Percentiles rank a stretch among this genome's conserved stretches.
phyloP scores from a whole-genome alignment of 108 stramenopile species.

The Skeletonema potamos region DNA sequence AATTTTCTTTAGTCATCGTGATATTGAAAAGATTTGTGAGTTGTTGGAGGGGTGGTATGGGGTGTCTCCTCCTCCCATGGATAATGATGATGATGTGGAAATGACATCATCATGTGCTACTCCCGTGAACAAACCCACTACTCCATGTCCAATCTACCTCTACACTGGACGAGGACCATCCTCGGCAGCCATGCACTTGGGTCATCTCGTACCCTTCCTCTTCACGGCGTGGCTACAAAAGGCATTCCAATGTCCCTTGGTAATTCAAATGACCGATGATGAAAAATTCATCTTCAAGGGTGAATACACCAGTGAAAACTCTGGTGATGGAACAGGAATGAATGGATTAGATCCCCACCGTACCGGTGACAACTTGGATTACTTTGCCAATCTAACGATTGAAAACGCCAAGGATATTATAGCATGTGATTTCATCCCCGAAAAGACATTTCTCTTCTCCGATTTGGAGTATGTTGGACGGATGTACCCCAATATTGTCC shows the following conservation, averaged over 20 bases:
- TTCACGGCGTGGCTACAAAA: conserved; percentile 97
- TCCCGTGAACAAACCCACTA: conserved; percentile 22
- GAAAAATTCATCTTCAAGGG: conserved; percentile 99
- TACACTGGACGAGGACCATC: conserved; percentile 99
- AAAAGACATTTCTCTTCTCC: conserved; percentile 90
- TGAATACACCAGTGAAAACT: conserved; percentile 62
- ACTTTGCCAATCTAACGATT: conserved; percentile 87
- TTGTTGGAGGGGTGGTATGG: conserved; percentile 53
- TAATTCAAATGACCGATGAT: conserved; percentile 99
- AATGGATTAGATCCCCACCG: conserved; percentile 16
- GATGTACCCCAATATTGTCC: conserved; percentile 97
- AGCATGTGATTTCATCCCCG: conserved; percentile 94
- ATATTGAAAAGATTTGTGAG: conserved; percentile 87
- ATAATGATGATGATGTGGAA: not conserved
- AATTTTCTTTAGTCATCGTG: conserved; percentile 98
- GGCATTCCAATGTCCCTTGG: conserved; percentile 95
- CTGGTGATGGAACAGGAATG: conserved; percentile 1
- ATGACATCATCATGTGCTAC: not conserved
- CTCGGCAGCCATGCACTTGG: conserved; percentile 94
- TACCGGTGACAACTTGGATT: conserved; percentile 84
- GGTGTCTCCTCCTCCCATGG: conserved; percentile 19
- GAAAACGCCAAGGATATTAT: conserved; percentile 99
- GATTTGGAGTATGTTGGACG: conserved; percentile 96
- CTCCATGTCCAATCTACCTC: conserved; percentile 87
- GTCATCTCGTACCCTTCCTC: conserved; percentile 97